Conservation (phyloP, 768 basidiomycete genomes). For the Trametes cinnabarina region DNA sequence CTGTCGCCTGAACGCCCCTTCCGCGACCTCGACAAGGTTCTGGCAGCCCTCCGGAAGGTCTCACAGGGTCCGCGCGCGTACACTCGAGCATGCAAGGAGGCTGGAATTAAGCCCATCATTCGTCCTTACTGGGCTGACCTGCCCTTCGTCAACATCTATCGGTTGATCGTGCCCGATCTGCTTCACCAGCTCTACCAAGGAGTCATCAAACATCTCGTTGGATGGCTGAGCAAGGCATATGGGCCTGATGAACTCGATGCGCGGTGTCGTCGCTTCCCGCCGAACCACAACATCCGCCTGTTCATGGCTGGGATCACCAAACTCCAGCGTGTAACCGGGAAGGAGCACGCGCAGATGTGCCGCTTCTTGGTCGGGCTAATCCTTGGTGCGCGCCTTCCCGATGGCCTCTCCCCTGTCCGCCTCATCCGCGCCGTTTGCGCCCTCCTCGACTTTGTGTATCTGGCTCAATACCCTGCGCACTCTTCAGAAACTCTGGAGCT, state of each 20-base stretch:
- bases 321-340: conserved; percentile 36
- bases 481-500: no score
- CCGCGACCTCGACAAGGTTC: no score
- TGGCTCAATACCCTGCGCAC: no score
- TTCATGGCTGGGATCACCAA: conserved; percentile 43
- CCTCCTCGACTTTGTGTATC: no score
- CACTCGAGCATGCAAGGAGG: no score
- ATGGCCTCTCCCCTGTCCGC: no score
- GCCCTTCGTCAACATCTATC: conserved; percentile 39
- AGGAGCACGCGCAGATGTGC: conserved; percentile 17
- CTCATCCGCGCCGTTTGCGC: no score
- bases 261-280: neutral
- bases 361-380: conserved; percentile 19
- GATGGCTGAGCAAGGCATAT: conserved; percentile 14
- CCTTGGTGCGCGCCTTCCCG: conserved; percentile 15
- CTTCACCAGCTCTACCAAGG: conserved; percentile 44
- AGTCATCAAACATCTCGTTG: conserved; percentile 24
- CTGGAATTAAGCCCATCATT: no score
- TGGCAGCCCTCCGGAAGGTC: no score
- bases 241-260: no score
- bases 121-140: conserved; percentile 19
- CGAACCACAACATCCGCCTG: conserved; percentile 17
- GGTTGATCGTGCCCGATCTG: conserved; percentile 36
- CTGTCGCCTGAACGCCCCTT: no score
- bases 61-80: no score